Evolutionary conservation across 1,284 basidiomycete species (phyloP).

Genomic region (Stygiomarasmius scandens): DNA sequence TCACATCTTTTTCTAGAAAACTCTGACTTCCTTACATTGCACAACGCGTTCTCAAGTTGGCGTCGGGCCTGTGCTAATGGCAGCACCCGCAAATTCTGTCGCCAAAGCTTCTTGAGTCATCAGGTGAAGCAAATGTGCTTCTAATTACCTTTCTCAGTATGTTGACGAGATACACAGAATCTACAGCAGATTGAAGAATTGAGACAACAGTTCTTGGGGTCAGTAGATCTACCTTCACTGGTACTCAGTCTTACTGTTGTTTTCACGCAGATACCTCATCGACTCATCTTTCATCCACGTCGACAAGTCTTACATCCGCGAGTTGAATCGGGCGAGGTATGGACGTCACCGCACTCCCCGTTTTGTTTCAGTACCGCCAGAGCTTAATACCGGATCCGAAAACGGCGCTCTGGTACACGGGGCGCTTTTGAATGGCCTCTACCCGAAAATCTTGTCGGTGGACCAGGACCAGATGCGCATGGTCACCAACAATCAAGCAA

Average conservation of each 20-base stretch:
- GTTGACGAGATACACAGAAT: constrained; percentile 54
- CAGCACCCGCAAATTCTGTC: constrained; percentile 78
- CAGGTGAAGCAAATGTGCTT: constrained; percentile 54
- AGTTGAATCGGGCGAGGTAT: constrained; percentile 81
- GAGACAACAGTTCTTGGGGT: constrained; percentile 91
- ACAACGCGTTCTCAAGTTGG: constrained; percentile 92
- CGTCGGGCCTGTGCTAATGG: constrained; percentile 74
- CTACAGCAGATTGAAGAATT: constrained; percentile 97
- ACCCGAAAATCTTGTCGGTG: constrained; percentile 86
- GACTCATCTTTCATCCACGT: constrained; percentile 87
- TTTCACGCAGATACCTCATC: constrained; percentile 66
- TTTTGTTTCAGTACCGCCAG: constrained; percentile 77
- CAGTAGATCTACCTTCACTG: constrained; percentile 18
- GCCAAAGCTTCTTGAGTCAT: constrained; percentile 83
- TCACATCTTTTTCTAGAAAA: constrained; percentile 58
- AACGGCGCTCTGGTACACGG: constrained; percentile 76
- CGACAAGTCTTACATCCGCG: constrained; percentile 65
- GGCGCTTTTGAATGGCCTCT: constrained; percentile 86
- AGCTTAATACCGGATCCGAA: constrained; percentile 71
- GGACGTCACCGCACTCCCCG: constrained; percentile 66
- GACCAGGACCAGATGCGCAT: constrained; percentile 77
- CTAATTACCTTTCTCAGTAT: background rate
- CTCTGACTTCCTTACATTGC: constrained; percentile 95
- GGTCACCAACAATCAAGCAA: constrained; percentile 84
- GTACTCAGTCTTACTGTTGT: background rate